Conservation (phyloP, 2,329 filamentous ascomycete species). For the Berkeleyomyces rouxiae region DNA sequence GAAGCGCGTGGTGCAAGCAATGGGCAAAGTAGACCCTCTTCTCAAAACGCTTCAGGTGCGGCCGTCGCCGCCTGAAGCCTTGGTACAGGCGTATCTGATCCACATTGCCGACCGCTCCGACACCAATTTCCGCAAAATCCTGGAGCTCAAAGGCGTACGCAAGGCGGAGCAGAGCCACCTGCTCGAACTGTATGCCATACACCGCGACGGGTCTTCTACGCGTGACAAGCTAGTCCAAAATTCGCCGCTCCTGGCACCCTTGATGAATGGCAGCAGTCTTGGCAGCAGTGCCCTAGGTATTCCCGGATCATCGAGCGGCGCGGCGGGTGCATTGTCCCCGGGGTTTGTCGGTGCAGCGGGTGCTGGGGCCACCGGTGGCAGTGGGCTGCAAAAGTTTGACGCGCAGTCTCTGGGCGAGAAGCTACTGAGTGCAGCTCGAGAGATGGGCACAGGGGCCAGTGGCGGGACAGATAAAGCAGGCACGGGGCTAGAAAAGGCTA, state of each 20-base stretch:
- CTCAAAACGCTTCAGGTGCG: conserved; percentile 95
- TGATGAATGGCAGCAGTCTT: conserved; percentile 33
- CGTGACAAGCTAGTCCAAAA: conserved; percentile 54
- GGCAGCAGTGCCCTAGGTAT: conserved; percentile 3
- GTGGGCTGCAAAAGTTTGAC: conserved; percentile 49
- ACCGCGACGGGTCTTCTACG: conserved; percentile 53
- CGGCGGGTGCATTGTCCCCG: neutral
- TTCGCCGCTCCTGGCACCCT: conserved; percentile 53
- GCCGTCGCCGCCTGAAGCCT: conserved; percentile 73
- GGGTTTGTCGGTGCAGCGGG: conserved; percentile 17
- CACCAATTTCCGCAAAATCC: conserved; percentile 86
- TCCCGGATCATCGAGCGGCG: neutral
- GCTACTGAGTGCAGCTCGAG: conserved; percentile 70
- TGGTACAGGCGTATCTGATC: conserved; percentile 94
- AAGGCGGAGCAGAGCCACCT: conserved; percentile 70
- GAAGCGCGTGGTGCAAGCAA: conserved; percentile 70
- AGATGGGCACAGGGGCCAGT: conserved; percentile 47
- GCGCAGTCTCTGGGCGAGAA: conserved; percentile 71
- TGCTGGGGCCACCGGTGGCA: conserved; percentile 23
- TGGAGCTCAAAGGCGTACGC: conserved; percentile 85
- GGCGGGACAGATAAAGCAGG: conserved; percentile 15
- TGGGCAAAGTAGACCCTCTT: conserved; percentile 76
- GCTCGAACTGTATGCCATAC: conserved; percentile 65
- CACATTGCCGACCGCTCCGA: conserved; percentile 91
- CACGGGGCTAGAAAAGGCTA: conserved; percentile 40